Evolutionary conservation across 2,329 filamentous ascomycete species (phyloP).

Genomic region (Cercospora zeae-maydis): DNA sequence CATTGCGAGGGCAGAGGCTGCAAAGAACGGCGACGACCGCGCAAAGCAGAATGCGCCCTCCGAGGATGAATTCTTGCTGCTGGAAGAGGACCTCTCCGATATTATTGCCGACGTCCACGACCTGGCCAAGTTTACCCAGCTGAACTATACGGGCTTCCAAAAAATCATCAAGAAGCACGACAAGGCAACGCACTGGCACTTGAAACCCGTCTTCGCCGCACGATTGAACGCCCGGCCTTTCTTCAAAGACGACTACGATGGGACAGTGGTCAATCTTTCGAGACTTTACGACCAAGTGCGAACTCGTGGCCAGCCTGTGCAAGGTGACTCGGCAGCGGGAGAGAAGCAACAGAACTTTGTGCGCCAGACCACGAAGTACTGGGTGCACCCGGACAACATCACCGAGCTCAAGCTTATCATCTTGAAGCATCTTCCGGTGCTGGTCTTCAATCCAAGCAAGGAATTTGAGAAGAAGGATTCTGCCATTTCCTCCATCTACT

Average conservation of each 20-base stretch:
- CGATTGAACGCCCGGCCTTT: constrained; percentile 94
- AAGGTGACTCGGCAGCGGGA: constrained; percentile 86
- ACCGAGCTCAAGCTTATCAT: constrained; percentile 98
- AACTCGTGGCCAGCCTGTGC: constrained; percentile 85
- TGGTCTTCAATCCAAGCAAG: constrained; percentile 96
- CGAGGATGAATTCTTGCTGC: constrained; percentile 88
- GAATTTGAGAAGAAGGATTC: constrained; percentile 88
- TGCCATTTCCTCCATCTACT: constrained; percentile 98
- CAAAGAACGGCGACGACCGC: constrained; percentile 42
- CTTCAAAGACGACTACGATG: constrained; percentile 98
- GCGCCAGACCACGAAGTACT: constrained; percentile 97
- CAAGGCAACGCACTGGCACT: constrained; percentile 90
- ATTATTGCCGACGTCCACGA: constrained; percentile 99
- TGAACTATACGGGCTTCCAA: constrained; percentile 98
- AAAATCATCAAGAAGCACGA: constrained; percentile 99
- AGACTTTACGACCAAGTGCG: constrained; percentile 92
- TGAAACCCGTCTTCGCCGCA: constrained; percentile 93
- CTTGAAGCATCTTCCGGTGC: constrained; percentile 90
- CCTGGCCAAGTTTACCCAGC: constrained; percentile 92
- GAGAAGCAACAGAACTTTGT: constrained; percentile 93
- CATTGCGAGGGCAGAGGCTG: constrained; percentile 60
- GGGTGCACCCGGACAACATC: constrained; percentile 98
- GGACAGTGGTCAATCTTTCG: constrained; percentile 89
- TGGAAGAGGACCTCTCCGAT: constrained; percentile 93
- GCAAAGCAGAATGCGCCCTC: constrained; percentile 52